A percentile compares a stretch with the other conserved stretches of the same genome.
Conservation (phyloP, 2,329 filamentous ascomycete genomes). For the Emergomyces orientalis region DNA sequence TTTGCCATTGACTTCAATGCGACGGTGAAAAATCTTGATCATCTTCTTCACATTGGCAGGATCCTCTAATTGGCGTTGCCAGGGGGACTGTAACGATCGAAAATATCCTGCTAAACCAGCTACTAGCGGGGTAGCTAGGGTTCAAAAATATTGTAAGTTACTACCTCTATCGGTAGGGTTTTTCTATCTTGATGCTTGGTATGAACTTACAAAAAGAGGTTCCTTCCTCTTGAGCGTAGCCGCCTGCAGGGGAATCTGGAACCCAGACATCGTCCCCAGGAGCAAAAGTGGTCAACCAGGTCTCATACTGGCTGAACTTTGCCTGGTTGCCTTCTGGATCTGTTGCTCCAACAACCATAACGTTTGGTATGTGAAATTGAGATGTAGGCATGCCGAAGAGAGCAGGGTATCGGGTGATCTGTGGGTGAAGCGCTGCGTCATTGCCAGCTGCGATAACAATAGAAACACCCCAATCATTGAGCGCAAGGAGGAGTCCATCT, state of each 20-base stretch:
- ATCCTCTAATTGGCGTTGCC: not conserved
- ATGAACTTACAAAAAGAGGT: not conserved
- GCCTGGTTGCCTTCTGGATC: not conserved
- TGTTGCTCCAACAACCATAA: not conserved
- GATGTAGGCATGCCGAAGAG: not conserved
- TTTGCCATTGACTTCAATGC: not conserved
- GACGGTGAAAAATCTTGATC: constrained; percentile 4
- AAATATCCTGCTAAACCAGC: not conserved
- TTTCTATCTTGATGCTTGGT: not conserved
- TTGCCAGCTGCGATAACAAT: not conserved
- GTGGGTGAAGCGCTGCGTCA: not conserved
- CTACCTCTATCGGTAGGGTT: not conserved
- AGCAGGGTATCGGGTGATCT: not conserved
- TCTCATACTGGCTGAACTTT: not conserved
- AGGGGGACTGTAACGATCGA: not conserved
- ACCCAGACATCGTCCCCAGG: not conserved
- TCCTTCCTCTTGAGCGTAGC: not conserved
- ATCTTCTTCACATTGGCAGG: constrained; percentile 4
- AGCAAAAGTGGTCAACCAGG: constrained; percentile 4
- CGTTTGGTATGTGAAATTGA: not conserved
- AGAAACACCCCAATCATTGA: not conserved
- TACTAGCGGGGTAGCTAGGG: not conserved
- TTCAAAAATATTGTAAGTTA: not conserved
- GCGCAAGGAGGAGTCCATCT: not conserved
- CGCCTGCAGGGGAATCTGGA: not conserved